phyloP scores from a whole-genome alignment of 768 basidiomycete genomes.

The Heimioporus sp. region DNA sequence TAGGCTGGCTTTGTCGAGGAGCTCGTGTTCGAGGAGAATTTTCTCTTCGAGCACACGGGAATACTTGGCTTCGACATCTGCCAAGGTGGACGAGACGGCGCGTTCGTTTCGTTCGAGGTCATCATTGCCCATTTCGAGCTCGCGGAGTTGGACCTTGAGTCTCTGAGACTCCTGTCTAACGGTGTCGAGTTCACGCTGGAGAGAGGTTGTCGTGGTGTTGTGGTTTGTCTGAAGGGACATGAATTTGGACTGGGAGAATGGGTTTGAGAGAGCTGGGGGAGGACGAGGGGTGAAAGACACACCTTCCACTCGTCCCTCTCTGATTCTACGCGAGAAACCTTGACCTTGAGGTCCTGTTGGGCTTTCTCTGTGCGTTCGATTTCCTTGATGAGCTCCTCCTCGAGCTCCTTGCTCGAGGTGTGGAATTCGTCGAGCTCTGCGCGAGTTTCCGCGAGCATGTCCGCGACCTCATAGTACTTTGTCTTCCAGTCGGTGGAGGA shows the following conservation, averaged over 20 bases:
- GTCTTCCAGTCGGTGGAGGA: constrained; percentile 68
- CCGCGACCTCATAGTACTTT: constrained; percentile 79
- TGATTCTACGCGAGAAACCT: constrained; percentile 62
- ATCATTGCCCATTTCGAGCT: constrained; percentile 97
- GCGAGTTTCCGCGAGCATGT: constrained; percentile 82
- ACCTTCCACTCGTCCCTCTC: constrained; percentile 97
- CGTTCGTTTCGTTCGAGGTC: constrained; percentile 95
- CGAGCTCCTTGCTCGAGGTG: constrained; percentile 83
- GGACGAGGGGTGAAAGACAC: constrained; percentile 19
- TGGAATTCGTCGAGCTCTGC: constrained; percentile 87
- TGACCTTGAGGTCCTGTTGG: constrained; percentile 75
- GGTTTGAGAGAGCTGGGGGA: neutral
- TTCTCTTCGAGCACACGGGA: constrained; percentile 93
- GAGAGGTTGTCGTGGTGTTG: constrained; percentile 84
- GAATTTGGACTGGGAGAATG: constrained; percentile 62
- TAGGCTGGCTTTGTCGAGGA: constrained; percentile 83
- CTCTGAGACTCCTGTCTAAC: constrained; percentile 72
- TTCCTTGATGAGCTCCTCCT: constrained; percentile 91
- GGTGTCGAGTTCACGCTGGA: constrained; percentile 89
- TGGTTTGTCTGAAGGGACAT: constrained; percentile 86
- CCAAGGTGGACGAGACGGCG: constrained; percentile 77
- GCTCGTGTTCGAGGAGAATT: constrained; percentile 93
- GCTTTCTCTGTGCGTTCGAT: constrained; percentile 84
- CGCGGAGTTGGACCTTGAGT: constrained; percentile 71
- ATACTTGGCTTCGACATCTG: constrained; percentile 86